Evolutionary conservation across 2,329 filamentous ascomycete genomes (phyloP).

Genomic region (Colletotrichum brevisporum): DNA sequence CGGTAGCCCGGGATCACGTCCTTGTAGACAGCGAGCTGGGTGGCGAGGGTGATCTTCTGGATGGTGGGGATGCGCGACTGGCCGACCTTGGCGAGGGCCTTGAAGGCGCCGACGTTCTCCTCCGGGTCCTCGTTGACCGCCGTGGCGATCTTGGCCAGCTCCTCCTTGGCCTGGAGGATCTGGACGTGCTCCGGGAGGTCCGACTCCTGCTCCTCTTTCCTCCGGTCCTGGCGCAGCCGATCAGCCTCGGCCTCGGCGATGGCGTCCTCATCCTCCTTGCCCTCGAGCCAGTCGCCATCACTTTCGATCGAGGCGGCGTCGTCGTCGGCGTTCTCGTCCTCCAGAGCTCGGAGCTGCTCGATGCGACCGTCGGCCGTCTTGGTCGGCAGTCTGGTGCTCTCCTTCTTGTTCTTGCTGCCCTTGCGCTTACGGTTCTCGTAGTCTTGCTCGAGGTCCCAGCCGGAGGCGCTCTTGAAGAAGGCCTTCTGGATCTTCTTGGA

Average conservation of each 20-base stretch:
- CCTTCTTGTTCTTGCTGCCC: slow-evolving; percentile 78
- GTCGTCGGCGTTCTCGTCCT: slow-evolving; percentile 72
- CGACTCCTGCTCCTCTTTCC: slow-evolving; percentile 63
- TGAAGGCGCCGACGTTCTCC: slow-evolving; percentile 86
- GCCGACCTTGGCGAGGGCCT: slow-evolving; percentile 81
- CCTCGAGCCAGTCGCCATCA: slow-evolving; percentile 76
- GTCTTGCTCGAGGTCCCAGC: slow-evolving; percentile 93
- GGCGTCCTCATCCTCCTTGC: slow-evolving; percentile 70
- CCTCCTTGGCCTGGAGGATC: slow-evolving; percentile 90
- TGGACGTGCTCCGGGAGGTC: slow-evolving; percentile 82
- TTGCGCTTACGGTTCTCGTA: slow-evolving; percentile 88
- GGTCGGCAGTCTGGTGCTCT: slow-evolving; percentile 84
- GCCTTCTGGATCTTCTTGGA: slow-evolving; percentile 67
- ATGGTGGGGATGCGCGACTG: slow-evolving; percentile 79
- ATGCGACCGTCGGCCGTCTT: slow-evolving; percentile 85
- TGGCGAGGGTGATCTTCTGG: slow-evolving; percentile 87
- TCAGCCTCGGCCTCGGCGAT: slow-evolving; percentile 56
- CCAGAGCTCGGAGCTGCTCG: slow-evolving; percentile 69
- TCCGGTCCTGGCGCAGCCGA: slow-evolving; percentile 58
- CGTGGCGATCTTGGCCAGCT: slow-evolving; percentile 85
- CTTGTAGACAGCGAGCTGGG: slow-evolving; percentile 92
- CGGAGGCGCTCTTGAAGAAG: slow-evolving; percentile 81
- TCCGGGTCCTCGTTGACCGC: slow-evolving; percentile 93
- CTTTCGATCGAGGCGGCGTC: slow-evolving; percentile 71
- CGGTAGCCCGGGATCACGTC: slow-evolving; percentile 97